phyloP scores from a whole-genome alignment of 495 filamentous ascomycete species.

The Neurospora sp. region DNA sequence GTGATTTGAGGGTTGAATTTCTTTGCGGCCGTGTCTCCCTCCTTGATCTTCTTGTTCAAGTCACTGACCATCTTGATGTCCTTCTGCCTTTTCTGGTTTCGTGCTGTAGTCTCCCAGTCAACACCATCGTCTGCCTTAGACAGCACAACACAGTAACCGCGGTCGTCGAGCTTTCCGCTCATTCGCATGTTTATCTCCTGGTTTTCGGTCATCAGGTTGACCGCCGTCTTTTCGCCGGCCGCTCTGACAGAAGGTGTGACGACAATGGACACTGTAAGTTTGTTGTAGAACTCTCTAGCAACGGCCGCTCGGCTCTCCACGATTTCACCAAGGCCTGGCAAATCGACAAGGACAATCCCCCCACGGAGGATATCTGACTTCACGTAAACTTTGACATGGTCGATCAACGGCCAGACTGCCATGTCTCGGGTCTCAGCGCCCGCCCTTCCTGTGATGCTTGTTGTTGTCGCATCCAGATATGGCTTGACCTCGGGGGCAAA shows the following conservation, averaged over 20 bases:
- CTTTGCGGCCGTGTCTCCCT: too few relatives aligned
- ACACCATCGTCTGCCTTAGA: slow-evolving; percentile 16
- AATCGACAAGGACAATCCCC: slow-evolving; percentile 15
- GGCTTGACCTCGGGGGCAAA: slow-evolving; percentile 6
- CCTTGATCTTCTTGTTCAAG: background rate
- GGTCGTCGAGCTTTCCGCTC: slow-evolving; percentile 14
- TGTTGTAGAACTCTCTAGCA: slow-evolving; percentile 8
- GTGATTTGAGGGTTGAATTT: background rate
- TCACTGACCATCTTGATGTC: background rate
- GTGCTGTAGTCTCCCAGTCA: background rate
- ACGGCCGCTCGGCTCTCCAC: slow-evolving; percentile 11
- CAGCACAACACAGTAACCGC: slow-evolving; percentile 13
- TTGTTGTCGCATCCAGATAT: slow-evolving; percentile 9
- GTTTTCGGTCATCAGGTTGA: slow-evolving; percentile 12
- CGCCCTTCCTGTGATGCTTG: background rate
- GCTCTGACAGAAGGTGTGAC: slow-evolving; percentile 13
- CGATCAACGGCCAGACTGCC: slow-evolving; percentile 16
- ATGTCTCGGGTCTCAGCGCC: background rate
- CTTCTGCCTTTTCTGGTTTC: background rate
- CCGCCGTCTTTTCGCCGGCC: slow-evolving; percentile 14
- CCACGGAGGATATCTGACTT: slow-evolving; percentile 12
- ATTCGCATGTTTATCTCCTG: slow-evolving; percentile 19
- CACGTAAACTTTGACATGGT: slow-evolving; percentile 14
- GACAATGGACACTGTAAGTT: slow-evolving; percentile 10
- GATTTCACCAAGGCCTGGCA: slow-evolving; percentile 16